Percentiles rank a stretch among this genome's conserved stretches.
Evolutionary conservation across 1,139 yeast species (phyloP).

Genomic region (Kodamaea alishanica): DNA sequence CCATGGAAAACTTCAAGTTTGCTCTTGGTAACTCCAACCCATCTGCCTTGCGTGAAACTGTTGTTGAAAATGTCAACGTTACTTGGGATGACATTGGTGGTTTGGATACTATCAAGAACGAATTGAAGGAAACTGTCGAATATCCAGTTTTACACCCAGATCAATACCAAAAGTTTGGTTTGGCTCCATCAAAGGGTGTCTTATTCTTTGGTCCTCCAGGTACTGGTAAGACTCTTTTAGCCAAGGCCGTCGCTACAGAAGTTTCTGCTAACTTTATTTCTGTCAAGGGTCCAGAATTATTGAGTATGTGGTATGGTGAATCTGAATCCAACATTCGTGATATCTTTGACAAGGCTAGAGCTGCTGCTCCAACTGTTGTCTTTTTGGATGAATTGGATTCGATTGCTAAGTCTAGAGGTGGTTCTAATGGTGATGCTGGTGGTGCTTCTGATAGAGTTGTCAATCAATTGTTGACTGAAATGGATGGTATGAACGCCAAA

Average conservation of each 20-base stretch:
- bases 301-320: slow-evolving; percentile 99
- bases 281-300: slow-evolving; percentile 92
- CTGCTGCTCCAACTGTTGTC: slow-evolving; percentile 98
- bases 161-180: slow-evolving; percentile 95
- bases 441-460: slow-evolving; percentile 99
- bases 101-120: slow-evolving; percentile 89
- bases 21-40: slow-evolving; percentile 98
- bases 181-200: slow-evolving; percentile 97
- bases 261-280: slow-evolving; percentile 94
- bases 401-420: slow-evolving; percentile 97
- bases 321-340: slow-evolving; percentile 96
- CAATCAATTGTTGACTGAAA: slow-evolving; percentile 94
- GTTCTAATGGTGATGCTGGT: slow-evolving; percentile 87
- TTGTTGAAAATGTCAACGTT: slow-evolving; percentile 96
- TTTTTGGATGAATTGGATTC: slow-evolving; percentile 97
- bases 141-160: slow-evolving; percentile 98
- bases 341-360: slow-evolving; percentile 96
- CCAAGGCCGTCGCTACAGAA: slow-evolving; percentile 97
- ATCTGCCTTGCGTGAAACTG: slow-evolving; percentile 98
- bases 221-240: slow-evolving; percentile 96
- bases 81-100: slow-evolving; percentile 99
- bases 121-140: slow-evolving; percentile 97
- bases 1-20: slow-evolving; percentile 98
- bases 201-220: slow-evolving; percentile 99
- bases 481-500: slow-evolving; percentile 99